Conservation (phyloP, 169 alveolate species). For the Nephromyces sp. region DNA sequence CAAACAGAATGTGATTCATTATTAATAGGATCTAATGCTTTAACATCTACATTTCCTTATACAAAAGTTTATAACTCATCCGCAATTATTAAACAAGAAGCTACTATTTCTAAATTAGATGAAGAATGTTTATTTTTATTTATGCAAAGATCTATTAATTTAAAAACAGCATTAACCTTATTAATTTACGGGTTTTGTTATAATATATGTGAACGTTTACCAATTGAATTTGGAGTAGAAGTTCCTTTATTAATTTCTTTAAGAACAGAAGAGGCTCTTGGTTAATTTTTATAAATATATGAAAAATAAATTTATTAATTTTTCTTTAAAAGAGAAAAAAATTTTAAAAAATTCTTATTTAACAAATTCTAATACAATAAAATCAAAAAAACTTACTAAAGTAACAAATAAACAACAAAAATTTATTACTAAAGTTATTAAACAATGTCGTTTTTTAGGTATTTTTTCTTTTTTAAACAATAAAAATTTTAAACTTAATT, state of each 20-base stretch:
- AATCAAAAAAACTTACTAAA: conserved; percentile 1
- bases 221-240: neutral
- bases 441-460: conserved; percentile 15
- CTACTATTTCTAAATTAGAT: neutral
- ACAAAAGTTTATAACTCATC: neutral
- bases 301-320: conserved; percentile 2
- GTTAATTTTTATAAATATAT: conserved; percentile 19
- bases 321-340: neutral
- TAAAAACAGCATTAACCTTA: neutral
- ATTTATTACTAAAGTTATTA: conserved; percentile 10
- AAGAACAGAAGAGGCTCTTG: neutral
- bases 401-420: neutral
- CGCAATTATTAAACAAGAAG: neutral
- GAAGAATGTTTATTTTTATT: neutral
- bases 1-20: conserved; percentile 9
- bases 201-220: conserved; percentile 16
- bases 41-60: neutral
- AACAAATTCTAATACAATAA: neutral
- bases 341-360: neutral
- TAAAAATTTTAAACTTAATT: neutral
- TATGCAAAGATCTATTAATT: neutral
- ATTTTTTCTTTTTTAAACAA: neutral
- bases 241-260: neutral
- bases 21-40: neutral
- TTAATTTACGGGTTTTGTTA: conserved; percentile 1